Percentiles rank a stretch among this genome's conserved stretches.
Conservation (phyloP, 495 filamentous ascomycete genomes). For the Pyrenula massariospora region DNA sequence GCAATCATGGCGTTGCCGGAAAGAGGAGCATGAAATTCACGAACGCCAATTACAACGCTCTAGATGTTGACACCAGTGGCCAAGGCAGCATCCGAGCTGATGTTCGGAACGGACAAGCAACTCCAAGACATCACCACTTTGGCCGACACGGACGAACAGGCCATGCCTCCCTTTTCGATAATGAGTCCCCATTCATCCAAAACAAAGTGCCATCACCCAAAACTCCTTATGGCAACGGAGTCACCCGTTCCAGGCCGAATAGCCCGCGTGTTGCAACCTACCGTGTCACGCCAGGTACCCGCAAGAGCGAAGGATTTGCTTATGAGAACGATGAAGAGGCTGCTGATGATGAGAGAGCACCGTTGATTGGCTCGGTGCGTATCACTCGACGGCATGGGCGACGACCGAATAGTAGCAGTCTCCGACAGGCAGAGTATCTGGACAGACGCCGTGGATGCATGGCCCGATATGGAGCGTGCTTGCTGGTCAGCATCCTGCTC, state of each 20-base stretch:
- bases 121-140: conserved; percentile 58
- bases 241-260: conserved; percentile 20
- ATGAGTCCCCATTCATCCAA: conserved; percentile 56
- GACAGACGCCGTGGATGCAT: conserved; percentile 53
- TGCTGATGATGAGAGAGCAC: conserved; percentile 84
- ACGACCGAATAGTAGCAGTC: conserved; percentile 42
- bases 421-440: conserved; percentile 65
- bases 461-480: conserved; percentile 66
- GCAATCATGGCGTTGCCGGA: conserved; percentile 53
- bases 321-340: conserved; percentile 65
- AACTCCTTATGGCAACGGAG: conserved; percentile 40
- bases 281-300: conserved; percentile 24
- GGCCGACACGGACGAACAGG: conserved; percentile 58
- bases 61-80: conserved; percentile 47
- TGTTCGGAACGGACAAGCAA: conserved; percentile 52
- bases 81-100: conserved; percentile 41
- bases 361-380: conserved; percentile 60
- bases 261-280: conserved; percentile 6
- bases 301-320: conserved; percentile 42
- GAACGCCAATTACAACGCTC: conserved; percentile 60
- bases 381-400: conserved; percentile 50
- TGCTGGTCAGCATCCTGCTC: conserved; percentile 63
- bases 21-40: conserved; percentile 98
- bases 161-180: conserved; percentile 64
- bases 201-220: conserved; percentile 35